Evolutionary conservation across 495 filamentous ascomycete genomes (phyloP).

Genomic region (Saxophila tyrrhenica): DNA sequence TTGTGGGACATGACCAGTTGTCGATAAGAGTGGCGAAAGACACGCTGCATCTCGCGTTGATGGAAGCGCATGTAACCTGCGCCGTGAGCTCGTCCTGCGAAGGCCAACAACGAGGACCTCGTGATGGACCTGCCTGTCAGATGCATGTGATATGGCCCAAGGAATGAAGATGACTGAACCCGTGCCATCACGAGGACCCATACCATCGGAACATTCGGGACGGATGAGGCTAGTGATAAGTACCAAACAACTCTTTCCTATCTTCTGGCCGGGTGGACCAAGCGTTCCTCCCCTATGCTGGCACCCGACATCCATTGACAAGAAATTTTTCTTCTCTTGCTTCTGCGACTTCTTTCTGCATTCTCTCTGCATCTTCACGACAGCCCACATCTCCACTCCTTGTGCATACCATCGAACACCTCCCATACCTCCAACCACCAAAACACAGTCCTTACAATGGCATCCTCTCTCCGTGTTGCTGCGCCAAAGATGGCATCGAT

Average conservation of each 20-base stretch:
- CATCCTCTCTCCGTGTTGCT: slow-evolving; percentile 18
- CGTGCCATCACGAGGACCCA: too few species aligned
- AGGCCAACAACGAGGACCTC: neutral
- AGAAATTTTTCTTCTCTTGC: too few species aligned
- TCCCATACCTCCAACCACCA: neutral
- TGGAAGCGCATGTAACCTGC: too few species aligned
- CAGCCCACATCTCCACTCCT: neutral
- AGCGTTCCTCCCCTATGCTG: neutral
- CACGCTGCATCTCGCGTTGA: neutral
- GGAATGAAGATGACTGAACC: too few species aligned
- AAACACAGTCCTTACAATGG: slow-evolving; percentile 12
- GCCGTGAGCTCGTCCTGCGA: neutral
- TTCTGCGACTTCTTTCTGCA: neutral
- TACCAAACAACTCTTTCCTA: neutral
- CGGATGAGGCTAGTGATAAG: neutral
- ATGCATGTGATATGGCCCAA: too few species aligned
- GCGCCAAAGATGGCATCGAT: slow-evolving; percentile 22
- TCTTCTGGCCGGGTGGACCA: neutral
- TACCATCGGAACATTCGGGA: neutral
- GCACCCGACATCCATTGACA: neutral
- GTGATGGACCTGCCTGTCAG: neutral
- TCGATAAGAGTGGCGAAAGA: neutral
- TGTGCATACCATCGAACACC: too few species aligned
- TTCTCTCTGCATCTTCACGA: neutral
- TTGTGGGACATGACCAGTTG: neutral